Evolutionary conservation across 345 rosid species (phyloP), one percentile per base, ranked within the genome.

Genomic region (Erysimum cheiranthoides): DNA sequence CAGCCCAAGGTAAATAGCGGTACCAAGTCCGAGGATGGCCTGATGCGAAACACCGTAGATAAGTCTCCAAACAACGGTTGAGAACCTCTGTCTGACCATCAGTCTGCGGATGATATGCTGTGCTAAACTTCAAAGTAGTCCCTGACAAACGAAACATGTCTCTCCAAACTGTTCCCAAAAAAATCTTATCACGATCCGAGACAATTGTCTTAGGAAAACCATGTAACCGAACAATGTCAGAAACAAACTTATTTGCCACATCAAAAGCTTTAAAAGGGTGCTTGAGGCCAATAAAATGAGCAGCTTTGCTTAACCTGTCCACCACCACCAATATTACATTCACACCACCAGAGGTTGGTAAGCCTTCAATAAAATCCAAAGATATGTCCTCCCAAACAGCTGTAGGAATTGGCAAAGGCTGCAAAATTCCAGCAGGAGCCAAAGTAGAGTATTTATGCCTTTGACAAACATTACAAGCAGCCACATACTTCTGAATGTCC

Each of bases 391-490:
- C 5, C 27, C 53, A 49, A 49, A 49, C 8, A 0, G 11, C 5
- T 0, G 11, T 17, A 0, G 32, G 32, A 10, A 52, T 52, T 0
- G 57, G 32, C 5, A 52, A 5, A 2, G 32, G 57, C 0, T 21
- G 31, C 0, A 52, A 5, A 0, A 52, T 0, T 0, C 57, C 32
- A 0, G 32, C 57, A 0, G 8, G 32, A 0, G 32, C 4, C 0
- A 52, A 2, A 0, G 57, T 52, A 0, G n/a, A 21, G 1, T 52
- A 52, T 3, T 52, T 52, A 4, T 52, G 57, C 0, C 8, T 10
- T 5, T 52, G 57, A 2, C 57, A 52, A 11, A 27, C 0, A 0
- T 0, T 0, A 25, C 31, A 25, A 0, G 1, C 10, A 0, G 17
- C 21, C 4, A 47, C 25, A 16, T 47, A 47, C 0, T 16, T 2